Percentiles rank a stretch among this genome's conserved stretches.
These are phyloP conservation scores for Orbilia quercus DNA, from an alignment of 2,329 filamentous ascomycete species.

Conservation along the genomic window DNA sequence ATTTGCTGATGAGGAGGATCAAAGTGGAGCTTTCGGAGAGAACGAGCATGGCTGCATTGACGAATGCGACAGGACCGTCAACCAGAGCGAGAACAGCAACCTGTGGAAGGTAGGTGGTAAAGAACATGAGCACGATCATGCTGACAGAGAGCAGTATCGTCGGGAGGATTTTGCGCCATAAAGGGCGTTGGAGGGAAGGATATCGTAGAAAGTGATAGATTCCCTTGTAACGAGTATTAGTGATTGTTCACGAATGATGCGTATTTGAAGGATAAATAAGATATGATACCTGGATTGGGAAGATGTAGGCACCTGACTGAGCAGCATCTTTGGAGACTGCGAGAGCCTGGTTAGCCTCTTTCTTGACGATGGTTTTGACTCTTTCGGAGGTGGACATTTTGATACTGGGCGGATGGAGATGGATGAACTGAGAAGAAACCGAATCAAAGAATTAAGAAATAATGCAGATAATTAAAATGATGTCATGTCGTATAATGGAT, in stretches of 20 bases:
- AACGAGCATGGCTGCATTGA: conserved; percentile 77
- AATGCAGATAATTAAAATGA: not conserved
- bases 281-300: conserved; percentile 74
- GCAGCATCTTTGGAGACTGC: conserved; percentile 75
- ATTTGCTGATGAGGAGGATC: conserved; percentile 61
- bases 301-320: conserved; percentile 82
- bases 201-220: conserved; percentile 72
- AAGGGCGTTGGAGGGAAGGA: conserved; percentile 70
- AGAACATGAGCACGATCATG: conserved; percentile 84
- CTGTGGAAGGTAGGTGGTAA: conserved; percentile 79
- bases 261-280: conserved; percentile 7
- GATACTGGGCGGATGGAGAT: not conserved
- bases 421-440: not conserved
- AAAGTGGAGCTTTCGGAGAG: conserved; percentile 63
- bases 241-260: conserved; percentile 10
- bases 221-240: conserved; percentile 64
- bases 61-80: conserved; percentile 82
- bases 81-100: conserved; percentile 83
- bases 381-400: conserved; percentile 63
- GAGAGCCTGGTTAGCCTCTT: conserved; percentile 77
- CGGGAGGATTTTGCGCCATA: conserved; percentile 68
- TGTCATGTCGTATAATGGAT: not conserved
- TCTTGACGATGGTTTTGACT: conserved; percentile 70
- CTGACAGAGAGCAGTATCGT: conserved; percentile 75
- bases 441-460: not conserved